Conservation (phyloP, 148 eudicot species). For the Cornus controversa region DNA sequence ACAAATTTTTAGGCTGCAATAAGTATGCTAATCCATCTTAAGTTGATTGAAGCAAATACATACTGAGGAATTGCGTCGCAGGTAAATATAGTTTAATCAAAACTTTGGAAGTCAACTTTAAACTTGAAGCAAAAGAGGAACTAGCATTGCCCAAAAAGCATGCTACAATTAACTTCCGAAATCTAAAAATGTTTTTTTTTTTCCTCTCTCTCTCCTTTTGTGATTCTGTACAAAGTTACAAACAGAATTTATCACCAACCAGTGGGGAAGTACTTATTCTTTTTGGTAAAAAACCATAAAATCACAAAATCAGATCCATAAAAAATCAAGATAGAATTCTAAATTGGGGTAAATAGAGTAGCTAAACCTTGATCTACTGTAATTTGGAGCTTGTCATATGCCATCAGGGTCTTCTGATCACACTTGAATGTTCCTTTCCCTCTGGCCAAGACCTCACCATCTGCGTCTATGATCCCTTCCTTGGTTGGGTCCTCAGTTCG, state of each 20-base stretch:
- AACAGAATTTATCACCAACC: background rate
- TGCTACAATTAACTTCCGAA: background rate
- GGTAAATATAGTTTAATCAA: too few relatives aligned
- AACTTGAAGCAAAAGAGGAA: background rate
- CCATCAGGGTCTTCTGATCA: constrained; percentile 56
- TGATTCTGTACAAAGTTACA: constrained; percentile 10
- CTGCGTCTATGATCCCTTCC: constrained; percentile 88
- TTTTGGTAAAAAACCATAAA: background rate
- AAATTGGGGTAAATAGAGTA: constrained; percentile 66
- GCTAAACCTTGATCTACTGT: constrained; percentile 83
- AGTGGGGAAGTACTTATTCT: background rate
- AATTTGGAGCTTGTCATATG: constrained; percentile 60
- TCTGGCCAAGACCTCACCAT: constrained; percentile 93
- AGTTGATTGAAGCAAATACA: too few relatives aligned
- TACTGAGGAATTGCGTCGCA: too few relatives aligned
- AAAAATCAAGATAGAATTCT: background rate
- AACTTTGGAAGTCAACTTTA: too few relatives aligned
- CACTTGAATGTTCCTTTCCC: constrained; percentile 74
- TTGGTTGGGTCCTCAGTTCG: constrained; percentile 46
- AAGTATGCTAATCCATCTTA: too few relatives aligned
- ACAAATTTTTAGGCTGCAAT: too few relatives aligned
- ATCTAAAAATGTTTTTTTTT: background rate
- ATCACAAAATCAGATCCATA: background rate
- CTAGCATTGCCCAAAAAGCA: background rate
- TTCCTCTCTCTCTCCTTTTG: background rate